phyloP scores from a whole-genome alignment of 768 basidiomycete genomes.

The Lyophyllum semitale region DNA sequence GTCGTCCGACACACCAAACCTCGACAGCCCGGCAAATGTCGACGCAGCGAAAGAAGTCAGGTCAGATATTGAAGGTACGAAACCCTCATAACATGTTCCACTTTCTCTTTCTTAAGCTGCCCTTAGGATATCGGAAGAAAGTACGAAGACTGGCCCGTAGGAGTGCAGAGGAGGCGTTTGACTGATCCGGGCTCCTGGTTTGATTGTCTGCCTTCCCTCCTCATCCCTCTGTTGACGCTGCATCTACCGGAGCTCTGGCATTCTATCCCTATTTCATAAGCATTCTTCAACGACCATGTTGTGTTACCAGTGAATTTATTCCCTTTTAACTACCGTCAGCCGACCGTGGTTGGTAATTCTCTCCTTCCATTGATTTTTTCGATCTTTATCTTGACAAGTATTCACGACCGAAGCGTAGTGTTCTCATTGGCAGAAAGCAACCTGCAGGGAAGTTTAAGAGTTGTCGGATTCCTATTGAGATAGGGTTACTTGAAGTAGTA shows the following conservation, averaged over 20 bases:
- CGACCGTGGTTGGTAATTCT: neutral
- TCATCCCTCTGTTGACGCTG: conserved; percentile 6
- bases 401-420: no score
- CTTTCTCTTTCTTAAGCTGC: conserved; percentile 11
- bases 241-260: conserved; percentile 4
- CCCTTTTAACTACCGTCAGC: neutral
- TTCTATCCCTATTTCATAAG: conserved; percentile 10
- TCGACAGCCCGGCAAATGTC: conserved; percentile 94
- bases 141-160: conserved; percentile 85
- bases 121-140: conserved; percentile 89
- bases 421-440: no score
- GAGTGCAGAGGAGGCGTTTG: conserved; percentile 88
- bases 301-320: conserved; percentile 7
- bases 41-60: conserved; percentile 92
- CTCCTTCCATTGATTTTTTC: no score
- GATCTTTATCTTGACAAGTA: no score
- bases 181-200: conserved; percentile 38
- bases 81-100: neutral
- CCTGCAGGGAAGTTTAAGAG: no score
- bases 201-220: conserved; percentile 8
- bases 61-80: conserved; percentile 58
- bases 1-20: conserved; percentile 88
- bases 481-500: no score
- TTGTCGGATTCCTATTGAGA: no score
- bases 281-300: conserved; percentile 2